Percentiles rank a stretch among this genome's conserved stretches.
Evolutionary conservation across 768 basidiomycete genomes (phyloP).

Genomic region (Podaxis pistillaris): DNA sequence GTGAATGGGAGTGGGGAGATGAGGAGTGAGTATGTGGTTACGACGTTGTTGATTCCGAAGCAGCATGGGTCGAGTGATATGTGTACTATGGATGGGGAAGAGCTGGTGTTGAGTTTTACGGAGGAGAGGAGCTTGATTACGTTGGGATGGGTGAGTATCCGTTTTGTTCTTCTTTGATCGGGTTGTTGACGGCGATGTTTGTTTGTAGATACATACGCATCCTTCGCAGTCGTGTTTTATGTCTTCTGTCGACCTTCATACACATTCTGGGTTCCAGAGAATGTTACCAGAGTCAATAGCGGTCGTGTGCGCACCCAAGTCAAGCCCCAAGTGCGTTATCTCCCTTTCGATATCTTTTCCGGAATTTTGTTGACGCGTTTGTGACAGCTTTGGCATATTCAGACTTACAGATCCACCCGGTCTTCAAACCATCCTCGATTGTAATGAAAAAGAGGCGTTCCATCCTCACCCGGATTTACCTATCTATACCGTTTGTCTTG

Average conservation of each 20-base stretch:
- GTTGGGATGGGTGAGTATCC: conserved; percentile 78
- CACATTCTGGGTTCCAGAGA: conserved; percentile 83
- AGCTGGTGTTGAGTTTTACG: conserved; percentile 81
- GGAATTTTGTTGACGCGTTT: conserved; percentile 2
- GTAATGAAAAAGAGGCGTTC: conserved; percentile 72
- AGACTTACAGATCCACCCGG: conserved; percentile 83
- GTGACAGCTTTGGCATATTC: conserved; percentile 77
- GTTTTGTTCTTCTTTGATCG: neutral
- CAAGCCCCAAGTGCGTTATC: conserved; percentile 62
- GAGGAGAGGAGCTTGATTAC: conserved; percentile 80
- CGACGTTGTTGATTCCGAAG: conserved; percentile 82
- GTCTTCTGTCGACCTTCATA: conserved; percentile 92
- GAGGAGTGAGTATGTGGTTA: conserved; percentile 66
- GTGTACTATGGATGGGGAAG: conserved; percentile 92
- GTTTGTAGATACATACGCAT: conserved; percentile 81
- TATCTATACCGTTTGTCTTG: conserved; percentile 75
- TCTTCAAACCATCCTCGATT: conserved; percentile 65
- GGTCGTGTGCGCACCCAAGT: conserved; percentile 85
- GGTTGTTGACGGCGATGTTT: neutral
- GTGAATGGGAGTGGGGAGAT: neutral
- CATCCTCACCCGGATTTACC: conserved; percentile 84
- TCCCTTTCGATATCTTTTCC: conserved; percentile 5
- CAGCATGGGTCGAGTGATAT: conserved; percentile 88
- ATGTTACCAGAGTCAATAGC: conserved; percentile 93
- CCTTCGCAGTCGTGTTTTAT: conserved; percentile 93